A percentile compares a stretch with the other conserved stretches of the same genome.
Conservation (phyloP, 306 rosid species). For the Sechiopsis laciniata region DNA sequence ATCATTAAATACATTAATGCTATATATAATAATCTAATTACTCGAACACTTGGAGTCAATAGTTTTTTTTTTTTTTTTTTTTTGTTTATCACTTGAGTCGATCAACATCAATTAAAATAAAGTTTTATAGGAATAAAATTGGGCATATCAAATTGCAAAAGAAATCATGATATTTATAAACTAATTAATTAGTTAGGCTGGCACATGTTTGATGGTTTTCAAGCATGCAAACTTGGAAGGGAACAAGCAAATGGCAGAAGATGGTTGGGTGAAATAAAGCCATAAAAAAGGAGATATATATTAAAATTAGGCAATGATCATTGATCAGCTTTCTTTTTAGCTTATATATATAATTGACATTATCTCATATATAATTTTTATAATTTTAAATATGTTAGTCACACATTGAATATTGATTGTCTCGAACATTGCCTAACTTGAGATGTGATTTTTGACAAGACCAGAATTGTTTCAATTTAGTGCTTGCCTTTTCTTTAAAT, state of each 20-base stretch:
- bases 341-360: background rate
- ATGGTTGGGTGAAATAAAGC: conserved; percentile 17
- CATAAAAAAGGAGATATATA: background rate
- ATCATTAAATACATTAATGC: too few relatives aligned
- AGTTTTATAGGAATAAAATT: too few relatives aligned
- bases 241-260: conserved; percentile 29
- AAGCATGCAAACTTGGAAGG: conserved; percentile 33
- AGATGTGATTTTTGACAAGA: background rate
- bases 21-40: too few relatives aligned
- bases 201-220: conserved; percentile 45
- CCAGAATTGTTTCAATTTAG: too few relatives aligned
- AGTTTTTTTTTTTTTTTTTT: too few relatives aligned
- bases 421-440: conserved; percentile 17
- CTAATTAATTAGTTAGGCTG: background rate
- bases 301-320: conserved; percentile 17
- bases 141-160: background rate
- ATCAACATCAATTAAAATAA: too few relatives aligned
- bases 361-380: background rate
- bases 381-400: background rate
- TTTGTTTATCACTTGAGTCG: too few relatives aligned
- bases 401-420: background rate
- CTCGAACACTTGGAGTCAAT: too few relatives aligned
- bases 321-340: background rate
- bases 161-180: background rate
- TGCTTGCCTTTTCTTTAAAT: too few relatives aligned